Conservation (phyloP, 1,139 yeast species). For the Geotrichum siamense region DNA sequence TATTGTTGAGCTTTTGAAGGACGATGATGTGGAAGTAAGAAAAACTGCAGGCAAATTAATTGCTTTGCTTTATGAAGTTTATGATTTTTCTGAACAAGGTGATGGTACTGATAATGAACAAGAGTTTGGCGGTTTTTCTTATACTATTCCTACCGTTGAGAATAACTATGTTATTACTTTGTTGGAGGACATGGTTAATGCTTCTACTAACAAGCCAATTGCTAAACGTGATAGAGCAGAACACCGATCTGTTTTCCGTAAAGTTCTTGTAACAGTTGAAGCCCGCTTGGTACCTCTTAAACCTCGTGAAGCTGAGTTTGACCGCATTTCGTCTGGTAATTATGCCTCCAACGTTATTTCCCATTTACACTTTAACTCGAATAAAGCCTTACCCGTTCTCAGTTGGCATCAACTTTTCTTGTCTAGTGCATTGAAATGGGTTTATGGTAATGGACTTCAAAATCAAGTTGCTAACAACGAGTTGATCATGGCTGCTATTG, state of each 20-base stretch:
- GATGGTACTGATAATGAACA: slow-evolving; percentile 38
- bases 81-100: slow-evolving; percentile 39
- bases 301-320: slow-evolving; percentile 11
- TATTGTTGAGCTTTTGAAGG: slow-evolving; percentile 29
- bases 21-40: slow-evolving; percentile 24
- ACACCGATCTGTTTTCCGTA: slow-evolving; percentile 56
- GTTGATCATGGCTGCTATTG: slow-evolving; percentile 8
- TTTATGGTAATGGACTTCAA: slow-evolving; percentile 63
- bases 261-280: slow-evolving; percentile 43
- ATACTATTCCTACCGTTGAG: slow-evolving; percentile 52
- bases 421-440: slow-evolving; percentile 58
- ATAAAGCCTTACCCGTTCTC: slow-evolving; percentile 52
- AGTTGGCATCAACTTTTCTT: slow-evolving; percentile 62
- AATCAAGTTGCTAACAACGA: slow-evolving; percentile 51
- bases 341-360: slow-evolving; percentile 36
- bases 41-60: slow-evolving; percentile 54
- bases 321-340: slow-evolving; percentile 1
- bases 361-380: slow-evolving; percentile 49
- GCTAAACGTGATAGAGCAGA: slow-evolving; percentile 46
- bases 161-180: slow-evolving; percentile 44
- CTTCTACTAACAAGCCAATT: slow-evolving; percentile 38
- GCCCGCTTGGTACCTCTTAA: slow-evolving; percentile 12
- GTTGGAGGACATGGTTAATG: slow-evolving; percentile 43
- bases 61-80: slow-evolving; percentile 57
- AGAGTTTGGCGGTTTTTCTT: slow-evolving; percentile 25